A percentile compares a stretch with the other conserved stretches of the same genome.
Conservation (phyloP, 805 yeast species). For the Alloascoidea hylecoeti region DNA sequence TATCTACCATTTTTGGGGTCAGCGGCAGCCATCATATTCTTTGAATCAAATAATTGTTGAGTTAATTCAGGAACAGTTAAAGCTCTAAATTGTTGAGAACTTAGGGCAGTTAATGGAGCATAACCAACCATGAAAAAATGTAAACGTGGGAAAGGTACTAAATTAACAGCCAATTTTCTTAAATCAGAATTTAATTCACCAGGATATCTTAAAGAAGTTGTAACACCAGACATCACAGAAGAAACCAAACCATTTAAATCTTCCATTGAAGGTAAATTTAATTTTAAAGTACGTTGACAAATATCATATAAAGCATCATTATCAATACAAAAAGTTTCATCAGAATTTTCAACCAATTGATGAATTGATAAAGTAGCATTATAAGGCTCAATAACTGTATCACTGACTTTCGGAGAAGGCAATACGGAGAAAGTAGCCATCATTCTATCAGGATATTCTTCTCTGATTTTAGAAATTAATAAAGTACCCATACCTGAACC, state of each 20-base stretch:
- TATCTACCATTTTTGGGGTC: constrained; percentile 87
- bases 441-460: constrained; percentile 92
- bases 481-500: constrained; percentile 96
- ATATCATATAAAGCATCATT: constrained; percentile 88
- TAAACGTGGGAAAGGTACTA: constrained; percentile 90
- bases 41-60: constrained; percentile 85
- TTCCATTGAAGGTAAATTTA: constrained; percentile 62
- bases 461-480: constrained; percentile 72
- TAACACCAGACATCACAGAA: constrained; percentile 89
- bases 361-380: constrained; percentile 85
- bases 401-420: constrained; percentile 84
- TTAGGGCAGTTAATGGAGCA: constrained; percentile 78
- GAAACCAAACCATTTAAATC: constrained; percentile 78
- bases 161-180: constrained; percentile 85
- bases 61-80: constrained; percentile 84
- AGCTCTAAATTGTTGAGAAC: constrained; percentile 71
- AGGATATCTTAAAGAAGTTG: constrained; percentile 88
- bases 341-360: constrained; percentile 81
- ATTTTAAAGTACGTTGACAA: constrained; percentile 74
- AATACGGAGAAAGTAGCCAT: constrained; percentile 90
- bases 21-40: constrained; percentile 92
- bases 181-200: constrained; percentile 90
- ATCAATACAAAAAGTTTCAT: constrained; percentile 91
- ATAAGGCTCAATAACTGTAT: constrained; percentile 92
- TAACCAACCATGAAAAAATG: constrained; percentile 94